phyloP scores from a whole-genome alignment of 176 grass and related monocot genomes.

The Carex kokanica region DNA sequence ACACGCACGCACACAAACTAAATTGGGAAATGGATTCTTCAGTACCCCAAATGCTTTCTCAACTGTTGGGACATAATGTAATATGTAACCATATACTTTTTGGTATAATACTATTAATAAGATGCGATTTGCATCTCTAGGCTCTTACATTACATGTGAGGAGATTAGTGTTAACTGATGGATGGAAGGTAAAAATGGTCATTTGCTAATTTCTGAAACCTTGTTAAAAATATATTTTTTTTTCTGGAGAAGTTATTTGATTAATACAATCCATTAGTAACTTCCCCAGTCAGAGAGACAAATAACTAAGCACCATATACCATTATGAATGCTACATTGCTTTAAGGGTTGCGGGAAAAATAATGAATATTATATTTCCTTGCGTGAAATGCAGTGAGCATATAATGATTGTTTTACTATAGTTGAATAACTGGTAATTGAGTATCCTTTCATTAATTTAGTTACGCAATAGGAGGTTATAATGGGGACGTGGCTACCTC shows the following conservation, averaged over 20 bases:
- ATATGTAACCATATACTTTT: background rate
- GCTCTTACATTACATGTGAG: background rate
- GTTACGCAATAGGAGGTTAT: constrained; percentile 72
- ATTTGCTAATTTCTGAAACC: background rate
- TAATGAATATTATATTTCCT: background rate
- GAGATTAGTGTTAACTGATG: background rate
- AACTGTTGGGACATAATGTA: background rate
- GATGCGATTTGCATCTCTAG: background rate
- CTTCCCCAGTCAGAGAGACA: background rate
- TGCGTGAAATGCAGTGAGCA: background rate
- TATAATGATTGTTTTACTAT: background rate
- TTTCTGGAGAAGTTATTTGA: background rate
- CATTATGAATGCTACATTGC: background rate
- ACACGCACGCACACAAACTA: background rate
- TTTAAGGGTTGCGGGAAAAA: background rate
- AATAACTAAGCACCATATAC: background rate
- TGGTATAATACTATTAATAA: background rate
- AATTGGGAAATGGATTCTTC: background rate
- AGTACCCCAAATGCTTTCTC: background rate
- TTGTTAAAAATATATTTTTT: background rate
- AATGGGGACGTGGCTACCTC: constrained; percentile 39
- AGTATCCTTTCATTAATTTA: constrained; percentile 20
- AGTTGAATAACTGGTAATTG: background rate
- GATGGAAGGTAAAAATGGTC: background rate
- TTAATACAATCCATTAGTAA: background rate